phyloP scores from a whole-genome alignment of 805 yeast genomes.

The Wickerhamiella sorbophila region DNA sequence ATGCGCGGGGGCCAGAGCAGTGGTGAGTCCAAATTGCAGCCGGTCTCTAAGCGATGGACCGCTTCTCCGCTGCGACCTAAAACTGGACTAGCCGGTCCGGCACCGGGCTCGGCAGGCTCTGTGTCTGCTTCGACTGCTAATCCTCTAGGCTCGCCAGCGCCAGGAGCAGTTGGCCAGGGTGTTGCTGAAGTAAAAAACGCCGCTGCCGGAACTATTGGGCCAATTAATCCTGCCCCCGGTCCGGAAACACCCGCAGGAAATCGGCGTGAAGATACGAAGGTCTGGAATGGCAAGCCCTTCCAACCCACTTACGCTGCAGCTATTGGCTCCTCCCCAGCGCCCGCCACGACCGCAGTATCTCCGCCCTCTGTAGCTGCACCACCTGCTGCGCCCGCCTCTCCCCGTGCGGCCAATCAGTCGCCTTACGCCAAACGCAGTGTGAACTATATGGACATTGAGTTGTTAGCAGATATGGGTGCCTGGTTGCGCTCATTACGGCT shows the following conservation, averaged over 20 bases:
- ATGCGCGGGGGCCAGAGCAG: not conserved
- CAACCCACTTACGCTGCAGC: not conserved
- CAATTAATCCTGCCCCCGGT: not conserved
- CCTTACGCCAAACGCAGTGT: slow-evolving; percentile 8
- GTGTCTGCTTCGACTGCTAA: not conserved
- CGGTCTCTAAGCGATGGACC: slow-evolving; percentile 2
- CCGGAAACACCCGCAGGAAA: not conserved
- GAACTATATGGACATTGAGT: slow-evolving; percentile 20
- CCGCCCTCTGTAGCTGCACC: not conserved
- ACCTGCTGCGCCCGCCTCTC: not conserved
- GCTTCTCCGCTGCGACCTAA: not conserved
- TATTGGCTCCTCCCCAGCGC: slow-evolving; percentile 1
- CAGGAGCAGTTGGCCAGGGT: slow-evolving; percentile 8
- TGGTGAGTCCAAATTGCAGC: not conserved
- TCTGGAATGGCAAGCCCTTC: slow-evolving; percentile 3
- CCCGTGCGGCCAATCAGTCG: not conserved
- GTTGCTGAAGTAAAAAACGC: slow-evolving; percentile 7
- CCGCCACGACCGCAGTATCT: not conserved
- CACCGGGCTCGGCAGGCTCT: not conserved
- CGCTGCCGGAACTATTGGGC: not conserved
- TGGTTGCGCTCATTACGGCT: slow-evolving; percentile 84
- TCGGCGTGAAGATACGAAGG: not conserved
- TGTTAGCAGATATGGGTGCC: slow-evolving; percentile 62
- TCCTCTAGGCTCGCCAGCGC: not conserved
- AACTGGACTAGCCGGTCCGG: not conserved